Conservation (phyloP, 2,329 filamentous ascomycete genomes). For the Aciculosporium take region DNA sequence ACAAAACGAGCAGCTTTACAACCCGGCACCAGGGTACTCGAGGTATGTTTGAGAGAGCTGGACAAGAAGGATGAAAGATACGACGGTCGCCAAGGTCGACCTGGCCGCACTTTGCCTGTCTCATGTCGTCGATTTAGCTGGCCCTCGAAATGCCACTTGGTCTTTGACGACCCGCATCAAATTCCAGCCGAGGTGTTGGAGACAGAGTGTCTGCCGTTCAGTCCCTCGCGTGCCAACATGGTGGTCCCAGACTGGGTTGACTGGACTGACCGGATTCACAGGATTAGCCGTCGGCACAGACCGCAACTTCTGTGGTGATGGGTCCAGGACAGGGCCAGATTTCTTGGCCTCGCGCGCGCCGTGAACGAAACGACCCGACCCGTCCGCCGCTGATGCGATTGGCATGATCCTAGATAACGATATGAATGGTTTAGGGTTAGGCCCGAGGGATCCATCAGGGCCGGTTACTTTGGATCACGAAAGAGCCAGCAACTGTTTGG, state of each 20-base stretch:
- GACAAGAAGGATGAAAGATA: not conserved
- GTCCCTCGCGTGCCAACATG: not conserved
- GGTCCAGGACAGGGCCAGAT: slow-evolving; percentile 1
- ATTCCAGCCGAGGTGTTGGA: not conserved
- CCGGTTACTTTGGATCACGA: not conserved
- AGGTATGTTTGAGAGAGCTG: not conserved
- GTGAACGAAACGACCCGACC: slow-evolving; percentile 7
- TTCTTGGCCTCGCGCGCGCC: slow-evolving; percentile 4
- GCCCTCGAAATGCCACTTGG: not conserved
- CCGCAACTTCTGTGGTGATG: too few relatives aligned
- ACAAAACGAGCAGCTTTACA: too few relatives aligned
- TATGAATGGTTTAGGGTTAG: not conserved
- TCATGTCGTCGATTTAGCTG: not conserved
- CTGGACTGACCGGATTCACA: too few relatives aligned
- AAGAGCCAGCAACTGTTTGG: not conserved
- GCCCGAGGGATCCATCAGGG: not conserved
- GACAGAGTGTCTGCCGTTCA: not conserved
- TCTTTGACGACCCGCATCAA: not conserved
- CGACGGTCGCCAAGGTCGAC: not conserved
- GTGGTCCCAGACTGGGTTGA: too few relatives aligned
- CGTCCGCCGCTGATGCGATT: slow-evolving; percentile 6
- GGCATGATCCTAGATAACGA: too few relatives aligned
- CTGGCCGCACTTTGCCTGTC: not conserved
- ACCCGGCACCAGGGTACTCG: not conserved
- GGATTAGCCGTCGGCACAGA: too few relatives aligned